phyloP scores from a whole-genome alignment of 306 rosid species.

The Vicia villosa region DNA sequence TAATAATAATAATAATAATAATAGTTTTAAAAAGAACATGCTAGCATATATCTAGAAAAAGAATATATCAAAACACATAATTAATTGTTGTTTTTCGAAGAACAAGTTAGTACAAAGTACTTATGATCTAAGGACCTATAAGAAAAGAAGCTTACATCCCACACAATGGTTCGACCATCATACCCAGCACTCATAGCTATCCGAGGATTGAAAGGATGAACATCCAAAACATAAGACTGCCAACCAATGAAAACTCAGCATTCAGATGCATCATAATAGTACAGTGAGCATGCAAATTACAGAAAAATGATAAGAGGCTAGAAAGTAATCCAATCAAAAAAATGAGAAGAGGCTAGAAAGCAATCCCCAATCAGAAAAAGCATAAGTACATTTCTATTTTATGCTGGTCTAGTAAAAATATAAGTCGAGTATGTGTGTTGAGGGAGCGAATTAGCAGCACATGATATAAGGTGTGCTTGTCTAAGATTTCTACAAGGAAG shows the following conservation, averaged over 20 bases:
- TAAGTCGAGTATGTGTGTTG: background rate
- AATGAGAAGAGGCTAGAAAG: slow-evolving; percentile 22
- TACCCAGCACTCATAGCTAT: slow-evolving; percentile 98
- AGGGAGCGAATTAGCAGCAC: slow-evolving; percentile 27
- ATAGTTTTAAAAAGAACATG: background rate
- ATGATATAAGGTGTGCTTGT: background rate
- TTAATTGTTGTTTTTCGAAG: slow-evolving; percentile 24
- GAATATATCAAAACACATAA: background rate
- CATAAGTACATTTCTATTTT: slow-evolving; percentile 18
- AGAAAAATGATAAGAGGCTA: slow-evolving; percentile 16
- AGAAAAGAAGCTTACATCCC: slow-evolving; percentile 76
- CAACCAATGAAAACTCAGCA: slow-evolving; percentile 43
- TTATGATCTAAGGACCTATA: slow-evolving; percentile 24
- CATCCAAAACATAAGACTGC: slow-evolving; percentile 93
- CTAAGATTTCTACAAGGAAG: background rate
- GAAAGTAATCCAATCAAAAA: slow-evolving; percentile 19
- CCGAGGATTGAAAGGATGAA: slow-evolving; percentile 95
- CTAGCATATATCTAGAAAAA: background rate
- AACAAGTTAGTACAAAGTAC: slow-evolving; percentile 7
- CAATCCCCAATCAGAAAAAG: slow-evolving; percentile 25
- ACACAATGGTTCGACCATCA: slow-evolving; percentile 84
- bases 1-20: background rate
- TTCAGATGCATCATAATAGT: slow-evolving; percentile 40
- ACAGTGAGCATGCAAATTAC: slow-evolving; percentile 25
- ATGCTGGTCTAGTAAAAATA: background rate